Evolutionary conservation across 1,284 basidiomycete genomes (phyloP).

Genomic region (Cryptococcus neoformans): DNA sequence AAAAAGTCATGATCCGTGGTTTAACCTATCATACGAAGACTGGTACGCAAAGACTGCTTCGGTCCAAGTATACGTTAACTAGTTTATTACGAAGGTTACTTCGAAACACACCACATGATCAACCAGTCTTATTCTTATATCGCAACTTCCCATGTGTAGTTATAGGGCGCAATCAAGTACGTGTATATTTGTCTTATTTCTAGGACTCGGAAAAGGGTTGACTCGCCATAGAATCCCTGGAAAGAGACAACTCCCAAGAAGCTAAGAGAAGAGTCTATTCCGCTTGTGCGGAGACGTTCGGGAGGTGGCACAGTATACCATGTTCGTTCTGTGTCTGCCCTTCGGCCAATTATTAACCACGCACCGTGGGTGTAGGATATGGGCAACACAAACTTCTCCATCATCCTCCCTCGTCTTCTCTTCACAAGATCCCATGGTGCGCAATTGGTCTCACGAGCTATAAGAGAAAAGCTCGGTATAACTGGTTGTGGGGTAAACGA

Average conservation of each 20-base stretch:
- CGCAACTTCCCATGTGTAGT: slow-evolving; percentile 87
- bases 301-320: slow-evolving; percentile 99
- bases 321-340: slow-evolving; percentile 54
- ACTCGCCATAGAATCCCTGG: slow-evolving; percentile 78
- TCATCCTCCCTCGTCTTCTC: slow-evolving; percentile 74
- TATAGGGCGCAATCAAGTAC: slow-evolving; percentile 62
- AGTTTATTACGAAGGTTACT: slow-evolving; percentile 64
- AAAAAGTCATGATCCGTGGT: slow-evolving; percentile 77
- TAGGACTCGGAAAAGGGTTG: neutral
- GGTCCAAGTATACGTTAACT: neutral
- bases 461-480: slow-evolving; percentile 65
- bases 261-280: slow-evolving; percentile 58
- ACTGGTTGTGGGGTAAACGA: slow-evolving; percentile 73
- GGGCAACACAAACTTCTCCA: slow-evolving; percentile 96
- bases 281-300: slow-evolving; percentile 80
- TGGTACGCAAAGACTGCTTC: slow-evolving; percentile 58
- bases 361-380: slow-evolving; percentile 62
- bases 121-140: slow-evolving; percentile 82
- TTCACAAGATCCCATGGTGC: slow-evolving; percentile 83
- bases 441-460: slow-evolving; percentile 70
- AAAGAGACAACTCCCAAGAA: slow-evolving; percentile 80
- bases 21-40: slow-evolving; percentile 92
- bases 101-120: slow-evolving; percentile 62
- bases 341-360: neutral
- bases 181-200: no score